A percentile compares a stretch with the other conserved stretches of the same genome.
Evolutionary conservation across 169 alveolate species (phyloP).

Genomic region (Perkinsus marinus): DNA sequence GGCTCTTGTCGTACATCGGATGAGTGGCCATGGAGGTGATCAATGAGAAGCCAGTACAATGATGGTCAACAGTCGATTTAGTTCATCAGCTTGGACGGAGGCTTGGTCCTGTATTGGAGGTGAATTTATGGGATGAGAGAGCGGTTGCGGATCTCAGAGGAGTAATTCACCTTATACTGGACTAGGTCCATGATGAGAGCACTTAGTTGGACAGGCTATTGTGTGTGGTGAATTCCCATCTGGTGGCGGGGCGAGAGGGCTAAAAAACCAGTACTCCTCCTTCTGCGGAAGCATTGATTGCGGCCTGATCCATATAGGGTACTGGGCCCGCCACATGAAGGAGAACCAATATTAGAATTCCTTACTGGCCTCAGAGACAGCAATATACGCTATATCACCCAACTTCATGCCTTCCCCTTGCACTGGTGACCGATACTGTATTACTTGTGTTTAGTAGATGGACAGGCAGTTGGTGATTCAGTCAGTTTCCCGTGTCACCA

Average conservation of each 20-base stretch:
- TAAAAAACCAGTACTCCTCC: slow-evolving; percentile 42
- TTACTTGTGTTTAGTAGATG: too few species aligned
- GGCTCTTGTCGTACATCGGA: slow-evolving; percentile 12
- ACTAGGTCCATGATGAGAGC: slow-evolving; percentile 64
- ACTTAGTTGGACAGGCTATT: slow-evolving; percentile 47
- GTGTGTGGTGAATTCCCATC: slow-evolving; percentile 42
- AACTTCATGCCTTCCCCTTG: too few species aligned
- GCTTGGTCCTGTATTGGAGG: not conserved
- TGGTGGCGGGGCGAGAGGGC: slow-evolving; percentile 29
- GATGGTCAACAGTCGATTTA: slow-evolving; percentile 5
- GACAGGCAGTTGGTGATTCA: not conserved
- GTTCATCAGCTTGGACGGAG: not conserved
- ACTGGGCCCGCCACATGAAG: too few species aligned
- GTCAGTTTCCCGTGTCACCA: not conserved
- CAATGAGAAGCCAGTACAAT: slow-evolving; percentile 25
- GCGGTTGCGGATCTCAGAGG: not conserved
- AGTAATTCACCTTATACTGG: slow-evolving; percentile 35
- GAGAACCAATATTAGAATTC: too few species aligned
- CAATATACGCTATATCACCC: slow-evolving; percentile 31
- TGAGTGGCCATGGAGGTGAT: not conserved
- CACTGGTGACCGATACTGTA: too few species aligned
- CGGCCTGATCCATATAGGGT: too few species aligned
- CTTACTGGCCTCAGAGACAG: too few species aligned
- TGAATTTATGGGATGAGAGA: not conserved
- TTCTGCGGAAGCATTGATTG: slow-evolving; percentile 54